A percentile compares a stretch with the other conserved stretches of the same genome.
Evolutionary conservation across 1,284 basidiomycete species (phyloP).

Genomic region (Rhodotorula glutinis): DNA sequence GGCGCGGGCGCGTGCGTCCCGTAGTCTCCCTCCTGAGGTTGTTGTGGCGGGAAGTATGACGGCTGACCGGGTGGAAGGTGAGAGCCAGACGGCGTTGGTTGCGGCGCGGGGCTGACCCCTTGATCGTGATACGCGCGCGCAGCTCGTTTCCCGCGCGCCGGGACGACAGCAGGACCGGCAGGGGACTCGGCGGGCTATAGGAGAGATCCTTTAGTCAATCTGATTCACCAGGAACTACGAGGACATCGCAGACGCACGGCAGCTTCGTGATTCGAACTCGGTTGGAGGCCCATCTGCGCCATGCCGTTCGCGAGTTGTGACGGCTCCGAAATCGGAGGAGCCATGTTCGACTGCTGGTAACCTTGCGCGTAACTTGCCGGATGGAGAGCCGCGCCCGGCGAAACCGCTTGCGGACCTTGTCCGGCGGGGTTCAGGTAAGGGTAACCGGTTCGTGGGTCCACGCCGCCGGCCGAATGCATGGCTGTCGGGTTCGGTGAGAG

Average conservation of each 20-base stretch:
- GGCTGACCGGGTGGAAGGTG: neutral
- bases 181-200: neutral
- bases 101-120: constrained; percentile 10
- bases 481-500: neutral
- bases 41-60: constrained; percentile 18
- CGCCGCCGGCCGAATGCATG: too few relatives aligned
- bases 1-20: constrained; percentile 8
- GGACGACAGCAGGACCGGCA: constrained; percentile 8
- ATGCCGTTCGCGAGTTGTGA: constrained; percentile 10
- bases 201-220: neutral
- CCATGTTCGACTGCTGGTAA: neutral
- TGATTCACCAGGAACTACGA: too few relatives aligned
- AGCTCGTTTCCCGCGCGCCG: constrained; percentile 23
- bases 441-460: too few relatives aligned
- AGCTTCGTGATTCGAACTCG: neutral
- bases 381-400: too few relatives aligned
- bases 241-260: constrained; percentile 4
- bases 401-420: too few relatives aligned
- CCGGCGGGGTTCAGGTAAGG: too few relatives aligned
- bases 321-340: neutral
- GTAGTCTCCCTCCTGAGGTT: constrained; percentile 36
- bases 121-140: constrained; percentile 30
- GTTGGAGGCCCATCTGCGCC: constrained; percentile 11
- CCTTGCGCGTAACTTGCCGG: neutral
- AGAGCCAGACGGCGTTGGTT: constrained; percentile 3